Percentiles rank a stretch among this genome's conserved stretches.
Evolutionary conservation across 2,329 filamentous ascomycete genomes (phyloP).

Genomic region (Hirsutella minnesotensis): DNA sequence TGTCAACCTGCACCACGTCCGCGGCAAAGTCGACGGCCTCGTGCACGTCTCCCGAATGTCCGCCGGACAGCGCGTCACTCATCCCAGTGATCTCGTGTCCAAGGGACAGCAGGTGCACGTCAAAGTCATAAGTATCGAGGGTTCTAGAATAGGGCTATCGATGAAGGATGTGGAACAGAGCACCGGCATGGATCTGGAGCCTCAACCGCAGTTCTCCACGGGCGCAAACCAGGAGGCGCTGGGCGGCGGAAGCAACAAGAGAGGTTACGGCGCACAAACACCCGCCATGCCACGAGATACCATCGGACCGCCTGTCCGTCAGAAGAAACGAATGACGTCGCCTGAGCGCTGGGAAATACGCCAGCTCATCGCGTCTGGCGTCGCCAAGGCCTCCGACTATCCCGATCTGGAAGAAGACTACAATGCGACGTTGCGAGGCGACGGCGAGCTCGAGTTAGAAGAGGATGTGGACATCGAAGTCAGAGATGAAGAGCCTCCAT

Average conservation of each 20-base stretch:
- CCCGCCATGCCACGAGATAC: constrained; percentile 24
- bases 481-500: constrained; percentile 89
- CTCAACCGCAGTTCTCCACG: constrained; percentile 66
- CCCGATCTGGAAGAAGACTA: constrained; percentile 93
- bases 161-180: constrained; percentile 97
- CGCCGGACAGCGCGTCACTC: constrained; percentile 75
- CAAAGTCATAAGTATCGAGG: constrained; percentile 82
- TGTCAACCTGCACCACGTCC: constrained; percentile 79
- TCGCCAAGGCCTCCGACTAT: constrained; percentile 84
- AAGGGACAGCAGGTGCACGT: constrained; percentile 79
- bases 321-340: constrained; percentile 88
- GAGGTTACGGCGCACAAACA: constrained; percentile 40
- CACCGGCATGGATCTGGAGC: constrained; percentile 72
- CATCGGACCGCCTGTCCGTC: constrained; percentile 35
- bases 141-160: constrained; percentile 69
- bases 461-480: constrained; percentile 97
- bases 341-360: constrained; percentile 97
- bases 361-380: constrained; percentile 90
- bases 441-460: constrained; percentile 82
- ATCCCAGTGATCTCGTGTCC: constrained; percentile 78
- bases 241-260: constrained; percentile 45
- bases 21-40: constrained; percentile 80
- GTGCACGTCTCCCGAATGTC: constrained; percentile 88
- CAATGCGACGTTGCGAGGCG: constrained; percentile 73
- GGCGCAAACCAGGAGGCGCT: constrained; percentile 83